phyloP scores from a whole-genome alignment of 1,139 yeast genomes.

The Suhomyces terraborum region DNA sequence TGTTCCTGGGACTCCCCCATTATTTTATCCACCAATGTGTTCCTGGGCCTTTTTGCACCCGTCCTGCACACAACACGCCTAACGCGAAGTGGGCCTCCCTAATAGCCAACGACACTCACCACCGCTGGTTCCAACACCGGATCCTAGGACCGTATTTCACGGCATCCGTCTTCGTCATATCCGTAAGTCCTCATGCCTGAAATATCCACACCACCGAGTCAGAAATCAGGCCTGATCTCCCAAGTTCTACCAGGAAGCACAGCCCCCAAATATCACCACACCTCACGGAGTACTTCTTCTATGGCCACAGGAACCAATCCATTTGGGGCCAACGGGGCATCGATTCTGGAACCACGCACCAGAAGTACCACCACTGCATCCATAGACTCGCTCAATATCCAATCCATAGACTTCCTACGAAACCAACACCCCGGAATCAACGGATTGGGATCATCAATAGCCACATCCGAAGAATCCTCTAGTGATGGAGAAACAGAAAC shows the following conservation, averaged over 20 bases:
- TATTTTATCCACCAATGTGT: background rate
- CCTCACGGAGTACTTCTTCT: too few relatives aligned
- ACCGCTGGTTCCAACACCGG: background rate
- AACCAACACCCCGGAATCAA: slow-evolving; percentile 3
- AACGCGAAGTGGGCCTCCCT: slow-evolving; percentile 1
- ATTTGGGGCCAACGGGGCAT: background rate
- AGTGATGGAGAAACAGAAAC: slow-evolving; percentile 3
- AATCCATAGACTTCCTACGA: slow-evolving; percentile 19
- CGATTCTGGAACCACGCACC: slow-evolving; percentile 1
- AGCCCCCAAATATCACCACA: background rate
- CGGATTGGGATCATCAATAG: slow-evolving; percentile 4
- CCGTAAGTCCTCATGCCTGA: background rate
- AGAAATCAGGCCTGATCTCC: background rate
- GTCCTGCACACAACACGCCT: slow-evolving; percentile 1
- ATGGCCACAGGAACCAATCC: background rate
- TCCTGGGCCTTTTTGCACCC: slow-evolving; percentile 1
- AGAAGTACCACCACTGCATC: slow-evolving; percentile 26
- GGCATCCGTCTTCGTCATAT: background rate
- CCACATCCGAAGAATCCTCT: slow-evolving; percentile 9
- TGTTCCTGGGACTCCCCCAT: too few relatives aligned
- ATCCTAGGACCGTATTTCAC: slow-evolving; percentile 1
- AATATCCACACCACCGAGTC: background rate
- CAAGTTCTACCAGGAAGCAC: background rate
- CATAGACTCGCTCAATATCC: slow-evolving; percentile 25
- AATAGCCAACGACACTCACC: background rate